Base-by-base conservation (phyloP, 1,284 basidiomycete species). In the Rhodotorula sp. region DNA sequence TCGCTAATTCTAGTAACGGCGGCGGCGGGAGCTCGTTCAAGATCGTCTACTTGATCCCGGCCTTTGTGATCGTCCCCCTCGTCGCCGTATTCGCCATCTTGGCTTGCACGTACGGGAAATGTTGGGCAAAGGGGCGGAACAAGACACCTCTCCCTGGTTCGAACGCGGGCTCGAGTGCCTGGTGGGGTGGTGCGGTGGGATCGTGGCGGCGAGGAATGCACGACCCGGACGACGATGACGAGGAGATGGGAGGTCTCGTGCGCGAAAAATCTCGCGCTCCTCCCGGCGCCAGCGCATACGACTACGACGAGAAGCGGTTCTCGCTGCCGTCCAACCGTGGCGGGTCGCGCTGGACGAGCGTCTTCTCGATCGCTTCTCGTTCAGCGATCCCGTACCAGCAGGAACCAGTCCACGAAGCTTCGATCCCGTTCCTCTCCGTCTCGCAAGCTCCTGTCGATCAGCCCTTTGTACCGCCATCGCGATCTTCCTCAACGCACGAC, bases 1-100 rank as follows among this genome's bases (percentile, higher is more conserved):
- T 54, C 4, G 24, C 18, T 53, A 61, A 18, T 51, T 44, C 29
- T 49, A 53, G 15, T 4, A 30, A 29, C 33, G 26, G 6, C 12
- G 49, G 48, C 37, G 29, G 24, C 6, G 44, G 57, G 33, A 8
- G 54, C 45, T 42, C 37, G 10, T 72, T 71, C 69, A 74, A 72
- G 58, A 59, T 72, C 51, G 53, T 59, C 24, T 72, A 68, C 61
- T 67, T 75, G 51, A 68, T 72, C 42, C 73, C 73, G 37, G 71
- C 64, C n/a, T 68, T 75, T 60, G 64, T 75, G 51, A 57, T 65
- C 61, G 46, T 69, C 29, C 73, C 73, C 14, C 65, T 72, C 53
- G 30, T 68, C 20, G 14, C 64, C 26, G 15, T 64, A 6, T 60
- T 70, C 42, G 48, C 59, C 29, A 44, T 72, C 54, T 55, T 65